Percentiles rank a stretch among this genome's conserved stretches.
Conservation (phyloP, 2,329 filamentous ascomycete genomes). For the Penicillium brasilianum region DNA sequence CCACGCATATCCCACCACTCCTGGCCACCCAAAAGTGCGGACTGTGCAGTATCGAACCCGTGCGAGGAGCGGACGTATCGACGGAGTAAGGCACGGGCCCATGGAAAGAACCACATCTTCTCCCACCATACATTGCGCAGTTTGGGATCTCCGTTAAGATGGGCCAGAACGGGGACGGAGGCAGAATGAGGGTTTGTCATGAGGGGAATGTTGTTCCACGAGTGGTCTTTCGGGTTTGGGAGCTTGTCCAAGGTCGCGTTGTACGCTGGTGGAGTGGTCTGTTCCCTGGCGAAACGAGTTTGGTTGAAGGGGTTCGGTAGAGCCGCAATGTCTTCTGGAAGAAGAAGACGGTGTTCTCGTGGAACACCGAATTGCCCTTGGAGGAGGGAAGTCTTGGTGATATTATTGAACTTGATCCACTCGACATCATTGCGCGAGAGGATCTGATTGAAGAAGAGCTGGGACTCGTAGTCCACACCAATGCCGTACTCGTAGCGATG, state of each 20-base stretch:
- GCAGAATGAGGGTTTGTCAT: slow-evolving; percentile 56
- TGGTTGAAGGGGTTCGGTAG: slow-evolving; percentile 43
- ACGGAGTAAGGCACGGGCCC: slow-evolving; percentile 56
- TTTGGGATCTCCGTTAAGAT: slow-evolving; percentile 45
- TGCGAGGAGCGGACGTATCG: slow-evolving; percentile 54
- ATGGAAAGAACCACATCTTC: slow-evolving; percentile 56
- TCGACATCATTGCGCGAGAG: slow-evolving; percentile 47
- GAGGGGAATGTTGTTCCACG: slow-evolving; percentile 52
- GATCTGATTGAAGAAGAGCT: slow-evolving; percentile 55
- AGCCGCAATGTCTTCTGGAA: slow-evolving; percentile 44
- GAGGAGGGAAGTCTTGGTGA: slow-evolving; percentile 40
- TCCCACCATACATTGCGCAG: slow-evolving; percentile 47
- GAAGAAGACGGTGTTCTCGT: slow-evolving; percentile 44
- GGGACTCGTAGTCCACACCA: slow-evolving; percentile 58
- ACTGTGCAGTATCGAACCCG: slow-evolving; percentile 50
- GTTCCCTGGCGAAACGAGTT: slow-evolving; percentile 32
- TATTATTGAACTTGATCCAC: slow-evolving; percentile 48
- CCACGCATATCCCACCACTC: slow-evolving; percentile 57
- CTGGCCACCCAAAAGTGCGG: slow-evolving; percentile 53
- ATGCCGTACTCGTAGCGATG: slow-evolving; percentile 57
- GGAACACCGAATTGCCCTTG: slow-evolving; percentile 45
- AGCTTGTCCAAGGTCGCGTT: slow-evolving; percentile 51
- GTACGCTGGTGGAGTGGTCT: slow-evolving; percentile 39
- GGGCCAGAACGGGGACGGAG: slow-evolving; percentile 52
- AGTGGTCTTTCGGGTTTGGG: slow-evolving; percentile 43